These are phyloP conservation scores for Talaromyces nanjingensis DNA, from an alignment of 495 filamentous ascomycete species.

Conservation along the genomic window DNA sequence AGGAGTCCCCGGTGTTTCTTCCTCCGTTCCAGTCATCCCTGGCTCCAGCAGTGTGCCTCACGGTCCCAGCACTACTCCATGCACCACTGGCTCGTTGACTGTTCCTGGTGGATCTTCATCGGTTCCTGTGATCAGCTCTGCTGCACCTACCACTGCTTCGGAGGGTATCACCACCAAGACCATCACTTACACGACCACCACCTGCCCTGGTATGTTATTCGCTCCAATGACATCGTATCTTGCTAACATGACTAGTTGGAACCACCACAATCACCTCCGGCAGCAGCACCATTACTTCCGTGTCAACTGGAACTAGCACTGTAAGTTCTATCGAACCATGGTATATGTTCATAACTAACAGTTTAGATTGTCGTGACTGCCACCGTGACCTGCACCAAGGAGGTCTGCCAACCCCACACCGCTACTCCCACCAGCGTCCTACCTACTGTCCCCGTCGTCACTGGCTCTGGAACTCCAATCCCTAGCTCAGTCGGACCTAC, in stretches of 20 bases:
- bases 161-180: constrained; percentile 8
- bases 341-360: too few relatives aligned
- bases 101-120: not conserved
- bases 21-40: not conserved
- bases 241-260: not conserved
- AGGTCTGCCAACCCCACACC: constrained; percentile 8
- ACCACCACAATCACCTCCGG: constrained; percentile 4
- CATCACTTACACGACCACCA: constrained; percentile 12
- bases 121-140: not conserved
- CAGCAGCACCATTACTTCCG: constrained; percentile 4
- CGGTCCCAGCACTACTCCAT: not conserved
- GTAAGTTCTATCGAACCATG: too few relatives aligned
- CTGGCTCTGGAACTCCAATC: not conserved
- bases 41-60: constrained; percentile 1
- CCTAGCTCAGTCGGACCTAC: constrained; percentile 2
- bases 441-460: not conserved
- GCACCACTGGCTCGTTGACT: not conserved
- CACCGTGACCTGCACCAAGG: constrained; percentile 9
- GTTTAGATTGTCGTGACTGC: constrained; percentile 2
- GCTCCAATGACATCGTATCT: too few relatives aligned
- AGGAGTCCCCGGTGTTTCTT: not conserved
- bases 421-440: not conserved
- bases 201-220: constrained; percentile 1
- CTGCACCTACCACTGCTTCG: not conserved
- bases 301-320: constrained; percentile 2